A percentile compares a stretch with the other conserved stretches of the same genome.
phyloP scores from a whole-genome alignment of 306 rosid genomes.

The Citrullus colocynthis region DNA sequence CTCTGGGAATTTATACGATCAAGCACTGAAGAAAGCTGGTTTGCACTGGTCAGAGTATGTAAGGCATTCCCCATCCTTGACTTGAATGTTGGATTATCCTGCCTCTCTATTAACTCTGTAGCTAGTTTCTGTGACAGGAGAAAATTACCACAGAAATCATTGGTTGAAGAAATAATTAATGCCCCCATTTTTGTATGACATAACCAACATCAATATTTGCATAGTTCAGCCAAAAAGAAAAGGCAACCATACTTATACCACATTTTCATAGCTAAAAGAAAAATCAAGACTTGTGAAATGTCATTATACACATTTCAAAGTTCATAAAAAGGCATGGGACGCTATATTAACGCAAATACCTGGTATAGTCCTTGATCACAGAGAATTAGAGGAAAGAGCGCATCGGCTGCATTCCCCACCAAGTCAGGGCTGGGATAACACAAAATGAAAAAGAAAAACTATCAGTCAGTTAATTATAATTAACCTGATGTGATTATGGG shows the following conservation, averaged over 20 bases:
- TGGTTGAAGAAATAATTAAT: not conserved
- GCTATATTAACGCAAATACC: constrained; percentile 22
- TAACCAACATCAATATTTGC: not conserved
- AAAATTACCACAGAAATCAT: constrained; percentile 7
- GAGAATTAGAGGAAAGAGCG: constrained; percentile 78
- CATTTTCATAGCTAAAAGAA: not conserved
- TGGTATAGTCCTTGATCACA: constrained; percentile 82
- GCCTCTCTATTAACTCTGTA: constrained; percentile 65
- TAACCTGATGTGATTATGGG: not conserved
- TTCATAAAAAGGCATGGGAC: not conserved
- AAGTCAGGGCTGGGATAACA: constrained; percentile 61
- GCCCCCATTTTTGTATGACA: not conserved
- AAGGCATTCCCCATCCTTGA: constrained; percentile 66
- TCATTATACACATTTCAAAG: not conserved
- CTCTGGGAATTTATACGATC: constrained; percentile 76
- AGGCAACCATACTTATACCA: not conserved
- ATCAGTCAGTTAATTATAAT: not conserved
- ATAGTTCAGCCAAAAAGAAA: not conserved
- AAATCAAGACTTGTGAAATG: not conserved
- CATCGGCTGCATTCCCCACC: constrained; percentile 89
- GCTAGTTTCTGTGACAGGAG: constrained; percentile 49
- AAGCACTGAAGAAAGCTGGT: constrained; percentile 67
- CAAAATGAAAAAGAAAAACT: not conserved
- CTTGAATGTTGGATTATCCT: constrained; percentile 45
- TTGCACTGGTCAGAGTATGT: constrained; percentile 57